phyloP scores from a whole-genome alignment of 495 filamentous ascomycete species.

The Trypethelium eluteriae region DNA sequence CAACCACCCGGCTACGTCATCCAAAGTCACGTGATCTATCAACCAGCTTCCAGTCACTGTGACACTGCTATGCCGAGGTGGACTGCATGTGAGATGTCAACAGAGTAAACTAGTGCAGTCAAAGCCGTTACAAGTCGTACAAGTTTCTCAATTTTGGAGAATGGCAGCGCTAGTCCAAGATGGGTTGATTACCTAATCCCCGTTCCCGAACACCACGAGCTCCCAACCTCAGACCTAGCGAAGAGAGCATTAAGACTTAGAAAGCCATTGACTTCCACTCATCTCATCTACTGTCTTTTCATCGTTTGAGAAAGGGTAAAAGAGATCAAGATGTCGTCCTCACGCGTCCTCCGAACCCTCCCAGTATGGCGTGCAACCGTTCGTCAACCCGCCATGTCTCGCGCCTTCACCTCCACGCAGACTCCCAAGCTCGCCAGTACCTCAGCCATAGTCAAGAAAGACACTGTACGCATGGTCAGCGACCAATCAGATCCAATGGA shows the following conservation, averaged over 20 bases:
- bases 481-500: neutral
- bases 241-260: neutral
- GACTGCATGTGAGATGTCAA: no score
- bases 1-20: neutral
- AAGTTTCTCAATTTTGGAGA: no score
- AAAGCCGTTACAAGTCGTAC: no score
- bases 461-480: neutral
- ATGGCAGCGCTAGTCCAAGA: neutral
- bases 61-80: no score
- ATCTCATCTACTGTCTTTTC: neutral
- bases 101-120: no score
- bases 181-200: neutral
- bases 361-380: constrained; percentile 5
- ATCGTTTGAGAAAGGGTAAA: neutral
- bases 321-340: neutral
- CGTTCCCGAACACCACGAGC: neutral
- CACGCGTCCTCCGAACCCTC: neutral
- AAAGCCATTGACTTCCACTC: neutral
- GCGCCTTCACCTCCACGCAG: neutral
- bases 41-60: no score
- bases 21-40: neutral
- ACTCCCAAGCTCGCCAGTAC: neutral
- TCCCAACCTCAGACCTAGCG: neutral
- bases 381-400: constrained; percentile 5
- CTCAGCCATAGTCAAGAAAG: neutral